A percentile compares a stretch with the other conserved stretches of the same genome.
These are phyloP conservation scores for Clavispora carvajalis DNA, from an alignment of 805 yeast genomes.

Conservation along the genomic window DNA sequence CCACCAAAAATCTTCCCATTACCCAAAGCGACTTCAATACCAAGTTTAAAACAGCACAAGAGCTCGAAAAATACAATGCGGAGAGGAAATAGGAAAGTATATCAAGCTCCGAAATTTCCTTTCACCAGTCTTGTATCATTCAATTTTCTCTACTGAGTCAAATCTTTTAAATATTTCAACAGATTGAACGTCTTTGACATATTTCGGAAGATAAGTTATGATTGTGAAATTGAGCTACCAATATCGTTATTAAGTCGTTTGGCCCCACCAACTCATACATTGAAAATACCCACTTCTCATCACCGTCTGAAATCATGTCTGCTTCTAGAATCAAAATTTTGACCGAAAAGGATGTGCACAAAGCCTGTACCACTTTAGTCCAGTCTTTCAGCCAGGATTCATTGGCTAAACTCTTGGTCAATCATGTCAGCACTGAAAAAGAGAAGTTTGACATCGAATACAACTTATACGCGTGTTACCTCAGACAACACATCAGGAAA, in stretches of 20 bases:
- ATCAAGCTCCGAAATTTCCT: not conserved
- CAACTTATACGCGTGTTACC: slow-evolving; percentile 45
- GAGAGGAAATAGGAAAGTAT: not conserved
- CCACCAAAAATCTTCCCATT: too few relatives aligned
- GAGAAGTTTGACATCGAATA: slow-evolving; percentile 7
- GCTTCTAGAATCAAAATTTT: slow-evolving; percentile 6
- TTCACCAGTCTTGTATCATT: not conserved
- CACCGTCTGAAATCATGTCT: not conserved
- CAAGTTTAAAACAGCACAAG: too few relatives aligned
- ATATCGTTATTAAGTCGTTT: slow-evolving; percentile 7
- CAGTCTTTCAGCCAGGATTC: slow-evolving; percentile 32
- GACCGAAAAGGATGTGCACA: slow-evolving; percentile 17
- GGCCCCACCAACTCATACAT: not conserved
- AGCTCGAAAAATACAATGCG: not conserved
- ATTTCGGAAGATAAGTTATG: slow-evolving; percentile 11
- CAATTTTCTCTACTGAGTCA: not conserved
- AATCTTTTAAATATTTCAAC: not conserved
- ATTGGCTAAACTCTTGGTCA: slow-evolving; percentile 23
- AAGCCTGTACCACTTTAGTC: slow-evolving; percentile 35
- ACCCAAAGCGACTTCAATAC: too few relatives aligned
- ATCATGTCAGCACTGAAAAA: slow-evolving; percentile 8
- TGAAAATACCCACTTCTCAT: too few relatives aligned
- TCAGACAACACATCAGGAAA: slow-evolving; percentile 43
- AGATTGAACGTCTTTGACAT: slow-evolving; percentile 3
- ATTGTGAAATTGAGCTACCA: slow-evolving; percentile 19